These are phyloP conservation scores for Candida wancherniae DNA, from an alignment of 805 yeast species.

Conservation along the genomic window DNA sequence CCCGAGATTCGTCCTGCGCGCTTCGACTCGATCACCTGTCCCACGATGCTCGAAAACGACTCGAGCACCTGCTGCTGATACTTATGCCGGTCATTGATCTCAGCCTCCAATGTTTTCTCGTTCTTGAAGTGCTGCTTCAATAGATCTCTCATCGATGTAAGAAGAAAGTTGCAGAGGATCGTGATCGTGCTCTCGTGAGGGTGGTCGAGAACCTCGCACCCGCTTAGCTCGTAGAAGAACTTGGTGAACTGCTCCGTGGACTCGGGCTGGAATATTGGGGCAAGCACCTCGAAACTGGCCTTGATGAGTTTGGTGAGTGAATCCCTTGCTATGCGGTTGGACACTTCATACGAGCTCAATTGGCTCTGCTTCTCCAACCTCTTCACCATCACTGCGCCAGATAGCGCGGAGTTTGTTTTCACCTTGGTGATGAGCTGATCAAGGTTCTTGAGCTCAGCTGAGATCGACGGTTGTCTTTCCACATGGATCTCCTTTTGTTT, in stretches of 20 bases:
- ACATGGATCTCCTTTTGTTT: no score
- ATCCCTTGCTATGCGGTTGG: constrained; percentile 10
- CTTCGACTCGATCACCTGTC: constrained; percentile 8
- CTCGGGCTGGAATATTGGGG: constrained; percentile 10
- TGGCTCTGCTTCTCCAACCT: no score
- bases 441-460: no score
- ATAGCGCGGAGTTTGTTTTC: no score
- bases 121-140: constrained; percentile 9
- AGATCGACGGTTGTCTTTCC: no score
- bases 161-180: constrained; percentile 9
- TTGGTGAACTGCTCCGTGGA: constrained; percentile 11
- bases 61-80: constrained; percentile 14
- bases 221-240: constrained; percentile 7
- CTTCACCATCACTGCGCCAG: no score
- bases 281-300: constrained; percentile 9
- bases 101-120: constrained; percentile 11
- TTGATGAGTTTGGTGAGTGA: constrained; percentile 7
- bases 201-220: constrained; percentile 3
- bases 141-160: constrained; percentile 9
- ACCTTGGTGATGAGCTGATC: no score
- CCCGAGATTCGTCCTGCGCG: constrained; percentile 5
- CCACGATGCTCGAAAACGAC: constrained; percentile 8
- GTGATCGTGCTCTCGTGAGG: constrained; percentile 2
- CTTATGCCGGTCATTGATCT: constrained; percentile 10
- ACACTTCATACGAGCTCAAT: no score